These are phyloP conservation scores for Coniosporium uncinatum DNA, from an alignment of 2,329 filamentous ascomycete species.

Conservation along the genomic window DNA sequence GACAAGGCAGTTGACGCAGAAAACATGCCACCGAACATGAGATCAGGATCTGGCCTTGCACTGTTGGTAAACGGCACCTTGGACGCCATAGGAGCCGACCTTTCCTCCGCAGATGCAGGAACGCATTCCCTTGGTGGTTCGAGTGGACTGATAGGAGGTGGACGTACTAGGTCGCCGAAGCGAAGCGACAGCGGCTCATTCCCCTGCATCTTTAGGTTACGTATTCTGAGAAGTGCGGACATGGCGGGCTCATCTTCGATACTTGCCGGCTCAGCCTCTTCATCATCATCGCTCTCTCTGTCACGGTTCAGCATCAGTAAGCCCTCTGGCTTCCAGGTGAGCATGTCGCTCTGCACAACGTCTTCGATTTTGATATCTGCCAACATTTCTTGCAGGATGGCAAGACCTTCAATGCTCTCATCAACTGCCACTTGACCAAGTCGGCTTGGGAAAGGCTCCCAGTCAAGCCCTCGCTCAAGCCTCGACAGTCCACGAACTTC, in stretches of 20 bases:
- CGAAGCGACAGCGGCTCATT: too few species aligned
- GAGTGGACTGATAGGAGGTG: not conserved
- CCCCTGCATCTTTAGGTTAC: constrained; percentile 31
- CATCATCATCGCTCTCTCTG: constrained; percentile 28
- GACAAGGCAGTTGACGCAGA: constrained; percentile 36
- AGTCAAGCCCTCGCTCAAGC: constrained; percentile 32
- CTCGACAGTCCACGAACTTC: constrained; percentile 34
- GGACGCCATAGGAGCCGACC: constrained; percentile 5
- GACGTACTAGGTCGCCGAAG: not conserved
- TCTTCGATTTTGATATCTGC: constrained; percentile 20
- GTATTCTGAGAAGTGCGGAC: constrained; percentile 25
- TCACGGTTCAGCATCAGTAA: constrained; percentile 35
- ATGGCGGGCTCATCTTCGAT: constrained; percentile 20
- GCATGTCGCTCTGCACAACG: constrained; percentile 28
- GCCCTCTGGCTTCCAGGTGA: constrained; percentile 42
- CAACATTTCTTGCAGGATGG: constrained; percentile 23
- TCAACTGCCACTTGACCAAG: constrained; percentile 27
- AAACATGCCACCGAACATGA: constrained; percentile 27
- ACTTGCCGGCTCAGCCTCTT: constrained; percentile 9
- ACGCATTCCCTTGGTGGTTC: not conserved
- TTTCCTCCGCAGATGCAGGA: constrained; percentile 5
- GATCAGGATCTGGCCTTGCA: constrained; percentile 8
- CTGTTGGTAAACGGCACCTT: not conserved
- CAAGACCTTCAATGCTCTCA: constrained; percentile 31
- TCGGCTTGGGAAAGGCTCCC: constrained; percentile 40